These are phyloP conservation scores for Leptographium galeiforme DNA, from an alignment of 2,329 filamentous ascomycete genomes.

Conservation along the genomic window DNA sequence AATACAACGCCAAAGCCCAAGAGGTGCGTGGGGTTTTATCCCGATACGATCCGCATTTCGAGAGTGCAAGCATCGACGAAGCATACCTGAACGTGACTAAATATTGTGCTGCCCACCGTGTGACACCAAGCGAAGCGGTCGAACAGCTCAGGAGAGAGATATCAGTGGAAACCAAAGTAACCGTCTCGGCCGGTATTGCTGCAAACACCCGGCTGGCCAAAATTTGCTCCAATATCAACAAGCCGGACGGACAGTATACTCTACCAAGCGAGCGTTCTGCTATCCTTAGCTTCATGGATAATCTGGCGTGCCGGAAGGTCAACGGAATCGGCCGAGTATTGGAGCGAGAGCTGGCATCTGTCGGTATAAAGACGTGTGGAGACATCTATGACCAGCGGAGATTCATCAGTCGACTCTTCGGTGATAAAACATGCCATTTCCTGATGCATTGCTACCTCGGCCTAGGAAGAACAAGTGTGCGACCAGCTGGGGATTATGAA, in stretches of 20 bases:
- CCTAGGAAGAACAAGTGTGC: slow-evolving; percentile 69
- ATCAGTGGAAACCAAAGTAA: slow-evolving; percentile 63
- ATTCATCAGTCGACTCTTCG: slow-evolving; percentile 65
- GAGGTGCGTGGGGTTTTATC: slow-evolving; percentile 74
- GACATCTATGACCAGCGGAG: slow-evolving; percentile 71
- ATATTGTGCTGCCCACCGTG: slow-evolving; percentile 58
- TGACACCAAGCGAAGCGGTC: slow-evolving; percentile 61
- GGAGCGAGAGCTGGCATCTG: slow-evolving; percentile 76
- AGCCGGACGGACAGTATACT: slow-evolving; percentile 84
- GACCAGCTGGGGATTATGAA: slow-evolving; percentile 79
- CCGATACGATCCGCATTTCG: slow-evolving; percentile 81
- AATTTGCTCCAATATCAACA: slow-evolving; percentile 90
- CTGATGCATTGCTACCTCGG: slow-evolving; percentile 75
- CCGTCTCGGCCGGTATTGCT: slow-evolving; percentile 86
- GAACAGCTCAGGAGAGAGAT: slow-evolving; percentile 67
- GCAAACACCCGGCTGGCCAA: slow-evolving; percentile 90
- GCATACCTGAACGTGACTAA: slow-evolving; percentile 90
- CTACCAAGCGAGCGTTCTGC: slow-evolving; percentile 57
- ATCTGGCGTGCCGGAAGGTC: slow-evolving; percentile 75
- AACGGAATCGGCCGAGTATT: slow-evolving; percentile 92
- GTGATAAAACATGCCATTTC: slow-evolving; percentile 83
- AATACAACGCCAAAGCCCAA: slow-evolving; percentile 80
- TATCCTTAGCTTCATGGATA: slow-evolving; percentile 77
- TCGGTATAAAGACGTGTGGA: slow-evolving; percentile 78
- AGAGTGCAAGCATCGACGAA: slow-evolving; percentile 91